Evolutionary conservation across 768 basidiomycete genomes (phyloP), one percentile per base, ranked within the genome.

Genomic region (Dioszegia hungarica): DNA sequence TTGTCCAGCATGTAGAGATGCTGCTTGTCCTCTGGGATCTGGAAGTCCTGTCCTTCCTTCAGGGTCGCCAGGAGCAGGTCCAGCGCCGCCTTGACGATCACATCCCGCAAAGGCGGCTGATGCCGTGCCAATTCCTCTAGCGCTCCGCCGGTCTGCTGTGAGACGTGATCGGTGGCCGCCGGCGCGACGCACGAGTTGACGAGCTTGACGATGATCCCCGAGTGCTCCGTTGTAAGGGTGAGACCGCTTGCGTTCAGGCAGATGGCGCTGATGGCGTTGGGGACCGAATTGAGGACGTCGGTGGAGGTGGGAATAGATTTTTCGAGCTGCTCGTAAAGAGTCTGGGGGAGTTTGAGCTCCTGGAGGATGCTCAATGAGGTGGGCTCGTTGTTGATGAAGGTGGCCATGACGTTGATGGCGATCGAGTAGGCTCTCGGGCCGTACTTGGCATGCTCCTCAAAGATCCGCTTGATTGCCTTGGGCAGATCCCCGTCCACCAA

Each of bases 321-420:
- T 77, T 94, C 90, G 40, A 99, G 84, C 3, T 87, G 83, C 55
- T 82, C 82, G 77, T 92, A 98, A 67, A 99, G 90, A 0, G 85
- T 82, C 66, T 91, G 88, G 0, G 95, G 95, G 2, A 99, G 77
- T 5, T 86, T 85, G 25, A 85, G 82, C 75, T 99, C 95, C 76
- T 99, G 95, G 20, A 99, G 87, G 52, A 94, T 86, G 1, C 84
- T 79, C 55, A 99, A 79, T 15, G 90, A 95, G 0, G 93, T 97
- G 6, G 95, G 95, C 75, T 99, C 95, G 63, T 98, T 99, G 79
- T 99, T 94, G 9, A 98, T 86, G 76, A 97, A 97, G 0, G 91
- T 91, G 14, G 91, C 85, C 86, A 95, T 90, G 69, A 92, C 87
- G 73, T 93, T 91, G 79, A 93, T 89, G 4, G 89, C 91, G 40